Evolutionary conservation across 75 land plant genomes (phyloP).

Genomic region (Pinus taeda): DNA sequence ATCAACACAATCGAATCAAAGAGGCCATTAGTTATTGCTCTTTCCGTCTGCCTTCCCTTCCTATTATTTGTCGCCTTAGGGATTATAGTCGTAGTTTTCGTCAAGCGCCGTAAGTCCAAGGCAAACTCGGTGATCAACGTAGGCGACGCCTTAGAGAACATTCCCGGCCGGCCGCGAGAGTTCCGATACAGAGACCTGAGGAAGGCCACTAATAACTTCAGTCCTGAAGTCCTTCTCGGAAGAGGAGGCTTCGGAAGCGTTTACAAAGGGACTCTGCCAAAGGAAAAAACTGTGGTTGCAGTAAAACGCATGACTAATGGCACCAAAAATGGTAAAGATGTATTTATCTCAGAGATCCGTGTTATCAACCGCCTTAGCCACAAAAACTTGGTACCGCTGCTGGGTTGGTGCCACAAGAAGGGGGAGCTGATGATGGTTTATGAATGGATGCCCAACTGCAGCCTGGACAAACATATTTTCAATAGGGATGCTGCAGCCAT

Average conservation of each 20-base stretch:
- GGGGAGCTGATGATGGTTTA: constrained; percentile 44
- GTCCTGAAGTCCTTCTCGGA: constrained; percentile 35
- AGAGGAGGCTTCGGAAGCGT: constrained; percentile 57
- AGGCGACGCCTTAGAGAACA: not conserved
- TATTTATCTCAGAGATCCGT: constrained; percentile 30
- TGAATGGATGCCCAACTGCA: constrained; percentile 51
- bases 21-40: not conserved
- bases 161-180: constrained; percentile 2
- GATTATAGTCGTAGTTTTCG: not conserved
- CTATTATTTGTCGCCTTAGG: not conserved
- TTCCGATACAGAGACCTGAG: constrained; percentile 42
- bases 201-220: constrained; percentile 46
- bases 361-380: constrained; percentile 34
- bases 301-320: constrained; percentile 41
- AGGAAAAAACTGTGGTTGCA: constrained; percentile 15
- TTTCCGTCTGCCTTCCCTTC: not conserved
- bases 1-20: not conserved
- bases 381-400: constrained; percentile 29
- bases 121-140: not conserved
- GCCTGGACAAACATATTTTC: constrained; percentile 34
- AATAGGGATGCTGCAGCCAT: not conserved
- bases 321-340: constrained; percentile 31
- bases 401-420: constrained; percentile 40
- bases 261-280: constrained; percentile 27
- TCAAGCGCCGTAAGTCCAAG: not conserved